These are phyloP conservation scores for Candida stauntonica DNA, from an alignment of 805 yeast genomes.

Conservation along the genomic window DNA sequence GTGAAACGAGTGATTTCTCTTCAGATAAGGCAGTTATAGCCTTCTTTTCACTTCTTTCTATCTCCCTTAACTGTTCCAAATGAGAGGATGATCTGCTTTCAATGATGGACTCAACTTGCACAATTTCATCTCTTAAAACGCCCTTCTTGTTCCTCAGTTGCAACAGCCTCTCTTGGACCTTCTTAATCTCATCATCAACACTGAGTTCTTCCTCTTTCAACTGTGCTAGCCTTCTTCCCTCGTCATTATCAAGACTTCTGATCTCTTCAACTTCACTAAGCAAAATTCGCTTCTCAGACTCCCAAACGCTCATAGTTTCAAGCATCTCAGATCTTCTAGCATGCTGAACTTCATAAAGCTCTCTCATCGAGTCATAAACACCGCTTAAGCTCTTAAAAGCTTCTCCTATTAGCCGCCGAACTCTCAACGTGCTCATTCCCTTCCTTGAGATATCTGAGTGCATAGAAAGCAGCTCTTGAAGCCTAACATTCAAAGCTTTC, in stretches of 20 bases:
- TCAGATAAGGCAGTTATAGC: slow-evolving; percentile 31
- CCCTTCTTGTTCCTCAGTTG: slow-evolving; percentile 31
- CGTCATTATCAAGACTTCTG: slow-evolving; percentile 33
- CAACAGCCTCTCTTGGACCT: slow-evolving; percentile 31
- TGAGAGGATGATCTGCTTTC: slow-evolving; percentile 44
- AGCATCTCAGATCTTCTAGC: slow-evolving; percentile 26
- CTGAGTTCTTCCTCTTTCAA: slow-evolving; percentile 30
- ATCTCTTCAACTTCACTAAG: slow-evolving; percentile 34
- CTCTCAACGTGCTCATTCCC: slow-evolving; percentile 30
- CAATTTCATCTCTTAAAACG: slow-evolving; percentile 35
- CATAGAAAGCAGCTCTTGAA: slow-evolving; percentile 15
- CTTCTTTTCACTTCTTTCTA: slow-evolving; percentile 36
- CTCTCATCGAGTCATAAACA: slow-evolving; percentile 37
- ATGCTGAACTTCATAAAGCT: slow-evolving; percentile 36
- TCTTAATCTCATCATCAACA: slow-evolving; percentile 35
- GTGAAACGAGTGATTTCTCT: slow-evolving; percentile 21
- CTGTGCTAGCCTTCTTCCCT: slow-evolving; percentile 36
- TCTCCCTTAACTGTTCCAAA: slow-evolving; percentile 35
- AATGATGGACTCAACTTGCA: slow-evolving; percentile 41
- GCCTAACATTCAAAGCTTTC: slow-evolving; percentile 12
- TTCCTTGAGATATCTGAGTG: slow-evolving; percentile 28
- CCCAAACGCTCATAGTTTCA: slow-evolving; percentile 36
- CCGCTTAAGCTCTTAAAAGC: slow-evolving; percentile 34
- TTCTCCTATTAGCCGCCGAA: slow-evolving; percentile 30
- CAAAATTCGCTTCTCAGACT: slow-evolving; percentile 30